Conservation (phyloP, 805 yeast species). For the Ogataea allantospora region DNA sequence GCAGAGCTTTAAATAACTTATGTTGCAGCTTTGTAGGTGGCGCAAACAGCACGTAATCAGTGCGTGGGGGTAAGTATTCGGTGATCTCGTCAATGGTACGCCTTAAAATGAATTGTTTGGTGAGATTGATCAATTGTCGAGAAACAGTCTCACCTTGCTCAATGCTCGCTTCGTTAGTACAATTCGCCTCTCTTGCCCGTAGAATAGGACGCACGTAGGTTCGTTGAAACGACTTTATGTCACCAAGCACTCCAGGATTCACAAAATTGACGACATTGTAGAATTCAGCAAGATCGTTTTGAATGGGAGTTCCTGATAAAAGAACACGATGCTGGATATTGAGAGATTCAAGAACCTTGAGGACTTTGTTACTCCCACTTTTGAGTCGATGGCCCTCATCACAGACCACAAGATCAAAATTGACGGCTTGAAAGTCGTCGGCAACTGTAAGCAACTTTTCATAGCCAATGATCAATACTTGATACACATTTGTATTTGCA, state of each 20-base stretch:
- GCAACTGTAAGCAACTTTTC: constrained; percentile 66
- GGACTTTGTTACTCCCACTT: constrained; percentile 66
- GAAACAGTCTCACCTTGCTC: constrained; percentile 61
- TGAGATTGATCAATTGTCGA: constrained; percentile 58
- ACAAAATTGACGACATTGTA: constrained; percentile 77
- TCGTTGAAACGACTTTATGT: constrained; percentile 53
- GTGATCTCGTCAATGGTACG: constrained; percentile 59
- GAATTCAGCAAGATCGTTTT: constrained; percentile 85
- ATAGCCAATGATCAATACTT: constrained; percentile 83
- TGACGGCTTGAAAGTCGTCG: constrained; percentile 45
- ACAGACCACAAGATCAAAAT: constrained; percentile 73
- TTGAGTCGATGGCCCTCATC: constrained; percentile 96
- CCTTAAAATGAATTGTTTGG: constrained; percentile 68
- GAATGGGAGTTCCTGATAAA: constrained; percentile 69
- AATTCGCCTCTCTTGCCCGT: constrained; percentile 63
- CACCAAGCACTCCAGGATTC: constrained; percentile 80
- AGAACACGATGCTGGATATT: constrained; percentile 57
- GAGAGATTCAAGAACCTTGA: constrained; percentile 58
- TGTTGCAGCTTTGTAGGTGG: constrained; percentile 68
- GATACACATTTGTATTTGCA: constrained; percentile 68
- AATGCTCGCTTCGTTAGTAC: constrained; percentile 47
- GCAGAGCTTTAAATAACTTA: constrained; percentile 50
- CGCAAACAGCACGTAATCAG: constrained; percentile 75
- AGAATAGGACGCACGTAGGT: constrained; percentile 68
- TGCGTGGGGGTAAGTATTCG: constrained; percentile 65